Percentiles rank a stretch among this genome's conserved stretches.
Conservation (phyloP, 306 rosid genomes). For the Neltuma alba region DNA sequence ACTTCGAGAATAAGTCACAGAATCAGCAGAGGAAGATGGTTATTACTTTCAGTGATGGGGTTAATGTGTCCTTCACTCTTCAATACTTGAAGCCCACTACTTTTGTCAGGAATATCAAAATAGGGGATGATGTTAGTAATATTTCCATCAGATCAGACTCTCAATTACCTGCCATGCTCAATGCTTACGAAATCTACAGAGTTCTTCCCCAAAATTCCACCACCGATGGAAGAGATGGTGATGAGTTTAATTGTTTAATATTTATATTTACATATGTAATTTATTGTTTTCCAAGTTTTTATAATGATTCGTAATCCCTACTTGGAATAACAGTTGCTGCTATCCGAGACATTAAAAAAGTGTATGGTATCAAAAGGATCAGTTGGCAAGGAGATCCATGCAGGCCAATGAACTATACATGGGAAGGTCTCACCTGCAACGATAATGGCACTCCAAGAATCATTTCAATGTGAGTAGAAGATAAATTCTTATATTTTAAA, state of each 20-base stretch:
- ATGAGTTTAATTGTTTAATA: background rate
- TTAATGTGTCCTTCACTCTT: background rate
- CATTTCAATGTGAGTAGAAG: conserved; percentile 37
- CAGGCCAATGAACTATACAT: conserved; percentile 8
- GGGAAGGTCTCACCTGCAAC: conserved; percentile 35
- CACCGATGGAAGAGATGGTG: background rate
- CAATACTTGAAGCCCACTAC: background rate
- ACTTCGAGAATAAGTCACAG: background rate
- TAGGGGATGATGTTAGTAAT: background rate
- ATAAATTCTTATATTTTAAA: background rate
- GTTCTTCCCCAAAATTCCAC: background rate
- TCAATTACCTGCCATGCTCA: background rate
- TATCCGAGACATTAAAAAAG: conserved; percentile 8
- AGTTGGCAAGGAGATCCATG: conserved; percentile 51
- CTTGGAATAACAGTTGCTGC: conserved; percentile 13
- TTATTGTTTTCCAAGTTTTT: background rate
- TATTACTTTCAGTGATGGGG: background rate
- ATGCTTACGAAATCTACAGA: background rate
- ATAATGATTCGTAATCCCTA: background rate
- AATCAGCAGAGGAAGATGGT: background rate
- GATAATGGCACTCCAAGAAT: conserved; percentile 29
- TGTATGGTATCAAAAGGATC: background rate
- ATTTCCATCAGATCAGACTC: background rate
- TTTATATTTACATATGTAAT: background rate
- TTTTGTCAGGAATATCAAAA: background rate